Evolutionary conservation across 1,284 basidiomycete species (phyloP).

Genomic region (Irpex sp.): DNA sequence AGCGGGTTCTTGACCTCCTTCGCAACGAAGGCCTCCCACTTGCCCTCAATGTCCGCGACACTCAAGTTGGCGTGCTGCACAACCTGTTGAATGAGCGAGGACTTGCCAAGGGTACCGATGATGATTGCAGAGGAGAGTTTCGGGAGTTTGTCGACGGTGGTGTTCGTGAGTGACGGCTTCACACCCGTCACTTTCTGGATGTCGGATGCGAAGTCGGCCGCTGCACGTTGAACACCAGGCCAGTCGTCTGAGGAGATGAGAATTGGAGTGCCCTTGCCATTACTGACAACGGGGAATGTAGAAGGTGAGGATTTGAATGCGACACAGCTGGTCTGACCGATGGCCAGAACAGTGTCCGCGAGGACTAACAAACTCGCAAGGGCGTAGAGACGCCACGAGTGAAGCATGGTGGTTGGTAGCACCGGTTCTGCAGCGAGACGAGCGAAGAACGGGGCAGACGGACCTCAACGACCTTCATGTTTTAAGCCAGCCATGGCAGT

Average conservation of each 20-base stretch:
- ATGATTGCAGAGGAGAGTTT: constrained; percentile 41
- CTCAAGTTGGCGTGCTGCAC: constrained; percentile 48
- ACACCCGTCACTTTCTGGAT: constrained; percentile 54
- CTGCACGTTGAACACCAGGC: constrained; percentile 61
- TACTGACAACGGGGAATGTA: constrained; percentile 38
- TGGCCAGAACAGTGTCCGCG: constrained; percentile 19
- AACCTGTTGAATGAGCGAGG: constrained; percentile 50
- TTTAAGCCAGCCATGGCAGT: background rate
- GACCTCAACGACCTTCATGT: background rate
- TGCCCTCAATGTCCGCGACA: constrained; percentile 50
- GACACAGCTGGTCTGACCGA: constrained; percentile 30
- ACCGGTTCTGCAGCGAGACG: background rate
- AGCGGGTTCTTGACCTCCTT: constrained; percentile 50
- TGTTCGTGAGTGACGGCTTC: constrained; percentile 43
- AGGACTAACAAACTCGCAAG: constrained; percentile 13
- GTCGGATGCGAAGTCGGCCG: constrained; percentile 54
- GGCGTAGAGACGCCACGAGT: constrained; percentile 1
- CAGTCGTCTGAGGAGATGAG: constrained; percentile 53
- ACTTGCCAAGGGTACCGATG: constrained; percentile 61
- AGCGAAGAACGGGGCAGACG: background rate
- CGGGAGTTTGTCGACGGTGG: constrained; percentile 26
- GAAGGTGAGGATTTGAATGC: constrained; percentile 25
- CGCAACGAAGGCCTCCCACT: constrained; percentile 60
- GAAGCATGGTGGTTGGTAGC: background rate
- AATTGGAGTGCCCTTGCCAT: constrained; percentile 42